Base-by-base conservation (phyloP, 306 rosid genomes). In the Cotoneaster glaucophyllus region DNA sequence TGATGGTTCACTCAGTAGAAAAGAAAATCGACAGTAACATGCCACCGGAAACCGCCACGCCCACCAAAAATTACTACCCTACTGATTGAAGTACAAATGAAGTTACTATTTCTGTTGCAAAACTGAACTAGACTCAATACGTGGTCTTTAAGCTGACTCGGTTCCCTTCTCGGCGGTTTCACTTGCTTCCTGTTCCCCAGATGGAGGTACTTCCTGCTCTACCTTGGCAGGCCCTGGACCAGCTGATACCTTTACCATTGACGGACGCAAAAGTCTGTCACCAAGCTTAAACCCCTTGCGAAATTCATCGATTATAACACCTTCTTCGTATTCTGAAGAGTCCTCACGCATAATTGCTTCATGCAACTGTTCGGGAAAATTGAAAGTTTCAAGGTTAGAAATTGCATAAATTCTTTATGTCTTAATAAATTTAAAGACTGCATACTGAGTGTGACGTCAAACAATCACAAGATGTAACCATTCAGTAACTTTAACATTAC, bases 291-390 rank as follows among this genome's bases (percentile, higher is more conserved):
- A 94, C 75, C 97, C 98, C 75, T 86, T 90, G 58, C 98, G 92
- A 82, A 90, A 94, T 84, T 94, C 97, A 73, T 85, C 83, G 45
- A 91, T 64, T 73, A 94, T 84, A 78, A 90, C 77, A 53, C 94
- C 97, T 28, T 94, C 98, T 82, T 88, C 96, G 57, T 76, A 87
- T 75, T 94, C 93, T 4, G 72, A 4, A 37, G 98, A 94, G 54
- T 94, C 98, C 80, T 88, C 98, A 3, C 95, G 91, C 98, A 94
- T 91, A 66, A 94, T 91, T 82, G 98, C 98, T 83, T 94, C 98
- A 24, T 94, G 98, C 71, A 94, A 90, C 98, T 94, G 80, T 69
- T 69, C 22, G 85, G 41, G 31, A 75, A 83, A 84, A 84, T 64
- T 54, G 52, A 45, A 77, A 78, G 73, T 70, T 53, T 86, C 48